Evolutionary conservation across 768 basidiomycete genomes (phyloP).

Genomic region (Serpula lacrymans): DNA sequence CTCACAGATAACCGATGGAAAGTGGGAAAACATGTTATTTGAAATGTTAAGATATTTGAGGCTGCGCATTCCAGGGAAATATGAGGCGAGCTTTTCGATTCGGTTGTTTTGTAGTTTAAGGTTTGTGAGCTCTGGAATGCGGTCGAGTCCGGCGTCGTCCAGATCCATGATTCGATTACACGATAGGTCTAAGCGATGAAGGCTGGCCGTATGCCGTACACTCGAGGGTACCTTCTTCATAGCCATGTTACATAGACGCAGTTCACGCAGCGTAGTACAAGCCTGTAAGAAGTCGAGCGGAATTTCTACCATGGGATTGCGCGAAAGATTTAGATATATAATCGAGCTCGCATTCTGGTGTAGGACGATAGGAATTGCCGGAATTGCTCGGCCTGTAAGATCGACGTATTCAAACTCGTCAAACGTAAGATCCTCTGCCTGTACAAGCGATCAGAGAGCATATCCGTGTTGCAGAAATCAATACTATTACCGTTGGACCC

Average conservation of each 20-base stretch:
- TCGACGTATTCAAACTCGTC: constrained; percentile 78
- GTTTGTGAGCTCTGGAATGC: constrained; percentile 62
- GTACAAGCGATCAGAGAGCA: constrained; percentile 2
- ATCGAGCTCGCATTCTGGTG: constrained; percentile 85
- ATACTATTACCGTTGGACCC: constrained; percentile 46
- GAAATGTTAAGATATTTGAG: constrained; percentile 87
- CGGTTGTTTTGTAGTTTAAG: constrained; percentile 90
- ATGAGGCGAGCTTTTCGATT: constrained; percentile 80
- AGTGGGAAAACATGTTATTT: constrained; percentile 84
- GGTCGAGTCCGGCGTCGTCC: constrained; percentile 79
- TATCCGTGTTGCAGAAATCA: constrained; percentile 2
- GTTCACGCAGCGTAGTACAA: constrained; percentile 77
- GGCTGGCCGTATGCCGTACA: constrained; percentile 67
- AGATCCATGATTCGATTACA: constrained; percentile 90
- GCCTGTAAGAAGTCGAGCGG: constrained; percentile 95
- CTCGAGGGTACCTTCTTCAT: constrained; percentile 91
- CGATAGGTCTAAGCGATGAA: constrained; percentile 83
- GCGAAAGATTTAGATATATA: constrained; percentile 80
- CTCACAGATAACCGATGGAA: constrained; percentile 74
- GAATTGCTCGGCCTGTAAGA: constrained; percentile 73
- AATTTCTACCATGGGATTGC: constrained; percentile 94
- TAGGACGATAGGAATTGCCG: constrained; percentile 84
- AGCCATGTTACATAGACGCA: constrained; percentile 86
- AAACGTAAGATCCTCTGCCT: constrained; percentile 75
- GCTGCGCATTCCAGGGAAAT: constrained; percentile 70